Conservation (phyloP, 2,329 filamentous ascomycete species). For the Aspergillus sp. region DNA sequence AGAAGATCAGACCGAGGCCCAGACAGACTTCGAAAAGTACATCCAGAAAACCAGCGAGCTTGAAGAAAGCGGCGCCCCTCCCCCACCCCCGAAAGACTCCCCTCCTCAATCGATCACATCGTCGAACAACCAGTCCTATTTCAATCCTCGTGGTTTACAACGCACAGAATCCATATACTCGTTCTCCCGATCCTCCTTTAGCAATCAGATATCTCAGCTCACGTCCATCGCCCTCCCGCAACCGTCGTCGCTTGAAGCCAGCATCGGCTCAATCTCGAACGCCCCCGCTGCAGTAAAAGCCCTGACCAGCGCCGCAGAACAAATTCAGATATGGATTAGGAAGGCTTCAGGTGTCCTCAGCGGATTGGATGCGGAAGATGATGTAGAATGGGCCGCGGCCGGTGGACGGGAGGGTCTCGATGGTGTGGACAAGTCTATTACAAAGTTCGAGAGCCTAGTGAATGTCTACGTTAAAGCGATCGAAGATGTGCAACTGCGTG, state of each 20-base stretch:
- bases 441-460: conserved; percentile 82
- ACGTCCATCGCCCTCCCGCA: conserved; percentile 88
- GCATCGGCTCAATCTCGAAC: conserved; percentile 80
- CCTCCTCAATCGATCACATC: conserved; percentile 29
- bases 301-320: conserved; percentile 81
- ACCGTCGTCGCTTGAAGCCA: conserved; percentile 76
- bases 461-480: conserved; percentile 94
- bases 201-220: conserved; percentile 86
- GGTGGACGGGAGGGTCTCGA: conserved; percentile 63
- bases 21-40: conserved; percentile 45
- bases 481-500: conserved; percentile 78
- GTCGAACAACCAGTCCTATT: conserved; percentile 41
- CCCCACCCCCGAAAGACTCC: conserved; percentile 37
- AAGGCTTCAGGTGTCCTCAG: conserved; percentile 88
- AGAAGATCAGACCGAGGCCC: conserved; percentile 20
- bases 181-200: conserved; percentile 86
- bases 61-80: conserved; percentile 28
- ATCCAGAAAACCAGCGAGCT: conserved; percentile 37
- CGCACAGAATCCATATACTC: conserved; percentile 61
- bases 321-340: conserved; percentile 90
- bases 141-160: conserved; percentile 48
- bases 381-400: conserved; percentile 93
- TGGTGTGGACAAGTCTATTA: conserved; percentile 68
- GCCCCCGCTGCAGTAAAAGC: conserved; percentile 81
- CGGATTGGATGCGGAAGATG: conserved; percentile 90